Evolutionary conservation across 163 green algal species (phyloP), one percentile per base, ranked within the genome.

Genomic region (Coccomyxa subellipsoidea): DNA sequence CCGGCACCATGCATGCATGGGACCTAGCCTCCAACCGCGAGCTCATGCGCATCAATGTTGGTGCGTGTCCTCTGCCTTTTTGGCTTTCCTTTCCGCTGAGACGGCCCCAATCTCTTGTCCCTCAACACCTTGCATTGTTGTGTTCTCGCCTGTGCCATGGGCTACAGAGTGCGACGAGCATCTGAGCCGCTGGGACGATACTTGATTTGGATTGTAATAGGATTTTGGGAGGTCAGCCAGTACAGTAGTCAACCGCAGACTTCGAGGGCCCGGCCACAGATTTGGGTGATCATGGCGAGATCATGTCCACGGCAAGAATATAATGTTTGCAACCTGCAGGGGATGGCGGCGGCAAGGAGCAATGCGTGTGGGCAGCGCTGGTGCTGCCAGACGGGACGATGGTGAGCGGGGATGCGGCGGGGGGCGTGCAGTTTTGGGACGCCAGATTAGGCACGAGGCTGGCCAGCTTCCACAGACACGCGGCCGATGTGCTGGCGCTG

Each of bases 401-500:
- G 31, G 96, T 97, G 36, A 94, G 76, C 54, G 96, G 94, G 15
- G 96, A 98, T 88, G 91, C 85, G 39, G 84, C 87, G 27, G 96
- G 96, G 53, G 85, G 83, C 5, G 92, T 97, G 69, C 87, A 91
- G 83, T 94, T 99, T 72, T 99, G 93, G 93, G 96, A 99, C 47
- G 87, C 82, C 4, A 47, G 79, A 25, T 93, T 94, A 81, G 96
- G 96, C 80, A 98, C 96, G 34, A 84, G 94, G 80, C 85, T 98
- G n/a, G 39, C 40, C n/a, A 32, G n/a, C 34, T 77, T 76, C 54
- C 34, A 59, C 25, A 27, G 90, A 54, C 94, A 98, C 86, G 80
- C 84, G 8, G 95, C 90, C 0, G 96, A 99, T 79, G 91, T 99
- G 40, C 80, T 98, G 70, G 84, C 91, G 2, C 81, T 99, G 35